These are phyloP conservation scores for Collybia sp. DNA, from an alignment of 768 basidiomycete species.

Conservation along the genomic window DNA sequence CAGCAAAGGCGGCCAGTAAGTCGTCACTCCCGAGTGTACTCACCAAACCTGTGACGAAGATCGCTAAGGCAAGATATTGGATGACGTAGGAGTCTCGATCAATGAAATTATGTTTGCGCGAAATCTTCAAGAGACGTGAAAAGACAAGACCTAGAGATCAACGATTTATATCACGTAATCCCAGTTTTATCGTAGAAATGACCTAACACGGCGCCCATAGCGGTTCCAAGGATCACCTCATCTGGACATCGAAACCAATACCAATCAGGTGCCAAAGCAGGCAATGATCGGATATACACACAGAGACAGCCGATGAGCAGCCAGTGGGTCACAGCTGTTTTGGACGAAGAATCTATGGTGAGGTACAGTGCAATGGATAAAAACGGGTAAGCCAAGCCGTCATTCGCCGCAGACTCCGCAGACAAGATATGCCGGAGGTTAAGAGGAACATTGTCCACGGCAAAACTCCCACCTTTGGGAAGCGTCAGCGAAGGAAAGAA, in stretches of 20 bases:
- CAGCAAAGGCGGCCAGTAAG: conserved; percentile 84
- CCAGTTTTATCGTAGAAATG: not conserved
- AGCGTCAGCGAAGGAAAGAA: not conserved
- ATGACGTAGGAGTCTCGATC: conserved; percentile 88
- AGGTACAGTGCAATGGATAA: conserved; percentile 84
- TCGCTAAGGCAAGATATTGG: conserved; percentile 70
- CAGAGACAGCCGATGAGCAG: conserved; percentile 81
- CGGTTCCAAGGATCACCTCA: conserved; percentile 72
- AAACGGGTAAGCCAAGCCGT: conserved; percentile 94
- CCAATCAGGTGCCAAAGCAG: not conserved
- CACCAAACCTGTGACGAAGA: conserved; percentile 74
- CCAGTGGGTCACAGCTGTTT: conserved; percentile 78
- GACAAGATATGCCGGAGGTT: conserved; percentile 34
- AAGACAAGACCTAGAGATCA: conserved; percentile 53
- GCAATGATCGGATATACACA: conserved; percentile 23
- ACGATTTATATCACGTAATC: not conserved
- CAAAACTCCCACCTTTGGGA: conserved; percentile 61
- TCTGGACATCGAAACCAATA: conserved; percentile 35
- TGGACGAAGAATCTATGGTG: conserved; percentile 58
- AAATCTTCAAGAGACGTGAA: conserved; percentile 67
- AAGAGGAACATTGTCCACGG: conserved; percentile 61
- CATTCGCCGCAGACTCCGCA: conserved; percentile 93
- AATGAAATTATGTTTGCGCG: conserved; percentile 57
- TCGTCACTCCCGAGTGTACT: conserved; percentile 84
- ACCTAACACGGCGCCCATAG: conserved; percentile 53